Evolutionary conservation across 257 asterid species (phyloP), one percentile per base, ranked within the genome.

Genomic region (Solanum sejunctum): DNA sequence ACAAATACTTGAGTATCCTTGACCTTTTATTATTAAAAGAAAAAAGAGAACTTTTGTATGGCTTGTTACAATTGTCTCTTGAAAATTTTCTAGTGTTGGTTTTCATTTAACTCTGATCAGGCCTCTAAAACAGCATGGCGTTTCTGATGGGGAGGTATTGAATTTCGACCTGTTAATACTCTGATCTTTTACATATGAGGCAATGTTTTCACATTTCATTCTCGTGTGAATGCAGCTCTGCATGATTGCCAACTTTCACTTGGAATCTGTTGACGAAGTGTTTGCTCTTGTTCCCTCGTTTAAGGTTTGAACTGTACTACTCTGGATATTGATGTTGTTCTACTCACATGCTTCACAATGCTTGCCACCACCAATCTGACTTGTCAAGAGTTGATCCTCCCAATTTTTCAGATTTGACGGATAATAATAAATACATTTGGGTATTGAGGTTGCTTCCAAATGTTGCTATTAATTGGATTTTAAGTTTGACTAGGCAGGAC

Each of bases 201-300:
- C 23, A 69, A 61, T 63, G 77, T 64, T 36, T 83, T 87, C 71
- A 51, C 87, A 86, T 60, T 71, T 58, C 36, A n/a, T 23, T 86
- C 80, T 83, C 52, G 26, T 75, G 39, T 86, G 81, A 23, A 63
- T 80, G 67, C 94, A 97, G 98, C 91, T 95, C 57, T 95, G 98
- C 93, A 82, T 91, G 90, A 91, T 97, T 86, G 93, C 92, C 87
- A 97, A 95, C 88, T 56, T 94, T 45, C 85, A 87, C 86, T 92
- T 93, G 10, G 98, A 93, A 84, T 88, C 97, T n/a, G 94, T 83
- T 32, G 98, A 97, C 61, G 99, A 97, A 93, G 94, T 94, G 79
- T 93, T 92, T 89, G 97, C 94, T 71, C 95, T 93, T 87, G 84
- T 95, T 83, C 98, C 98, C 13, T 87, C 95, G 20, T 91, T 95